A percentile compares a stretch with the other conserved stretches of the same genome.
These are phyloP conservation scores for Acacia concinna DNA, from an alignment of 331 rosid species.

Conservation along the genomic window DNA sequence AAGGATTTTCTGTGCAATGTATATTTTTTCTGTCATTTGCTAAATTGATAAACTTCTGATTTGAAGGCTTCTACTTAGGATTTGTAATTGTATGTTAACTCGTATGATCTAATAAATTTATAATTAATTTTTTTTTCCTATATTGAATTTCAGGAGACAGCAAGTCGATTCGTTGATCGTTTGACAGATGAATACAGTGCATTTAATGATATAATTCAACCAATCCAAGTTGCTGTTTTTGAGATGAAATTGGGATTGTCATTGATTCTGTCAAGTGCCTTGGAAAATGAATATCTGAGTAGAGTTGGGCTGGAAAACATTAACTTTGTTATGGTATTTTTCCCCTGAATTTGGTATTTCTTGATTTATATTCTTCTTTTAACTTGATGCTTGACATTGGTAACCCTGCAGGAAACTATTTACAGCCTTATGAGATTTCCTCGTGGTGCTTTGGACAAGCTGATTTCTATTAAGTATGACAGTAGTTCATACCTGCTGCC, in stretches of 20 bases:
- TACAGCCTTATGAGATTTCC: slow-evolving; percentile 82
- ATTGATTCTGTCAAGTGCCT: slow-evolving; percentile 52
- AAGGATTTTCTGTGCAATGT: background rate
- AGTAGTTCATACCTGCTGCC: slow-evolving; percentile 35
- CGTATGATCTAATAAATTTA: background rate
- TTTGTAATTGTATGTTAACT: background rate
- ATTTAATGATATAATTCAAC: slow-evolving; percentile 74
- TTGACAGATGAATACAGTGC: slow-evolving; percentile 50
- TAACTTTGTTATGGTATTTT: slow-evolving; percentile 54
- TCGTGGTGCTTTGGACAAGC: slow-evolving; percentile 45
- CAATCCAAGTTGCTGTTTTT: slow-evolving; percentile 85
- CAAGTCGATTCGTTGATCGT: slow-evolving; percentile 64
- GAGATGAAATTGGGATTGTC: slow-evolving; percentile 90
- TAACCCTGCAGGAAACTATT: slow-evolving; percentile 58
- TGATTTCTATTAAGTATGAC: slow-evolving; percentile 42
- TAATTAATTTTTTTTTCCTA: background rate
- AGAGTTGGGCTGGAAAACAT: slow-evolving; percentile 42
- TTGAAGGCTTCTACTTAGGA: background rate
- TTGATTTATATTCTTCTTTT: slow-evolving; percentile 12
- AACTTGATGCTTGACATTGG: slow-evolving; percentile 32
- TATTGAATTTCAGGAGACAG: slow-evolving; percentile 58
- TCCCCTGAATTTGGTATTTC: slow-evolving; percentile 15
- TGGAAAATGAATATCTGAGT: slow-evolving; percentile 40
- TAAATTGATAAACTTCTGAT: background rate
- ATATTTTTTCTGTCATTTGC: background rate